Percentiles rank a stretch among this genome's conserved stretches.
Conservation (phyloP, 306 rosid species). For the Acacia crassicarpa region DNA sequence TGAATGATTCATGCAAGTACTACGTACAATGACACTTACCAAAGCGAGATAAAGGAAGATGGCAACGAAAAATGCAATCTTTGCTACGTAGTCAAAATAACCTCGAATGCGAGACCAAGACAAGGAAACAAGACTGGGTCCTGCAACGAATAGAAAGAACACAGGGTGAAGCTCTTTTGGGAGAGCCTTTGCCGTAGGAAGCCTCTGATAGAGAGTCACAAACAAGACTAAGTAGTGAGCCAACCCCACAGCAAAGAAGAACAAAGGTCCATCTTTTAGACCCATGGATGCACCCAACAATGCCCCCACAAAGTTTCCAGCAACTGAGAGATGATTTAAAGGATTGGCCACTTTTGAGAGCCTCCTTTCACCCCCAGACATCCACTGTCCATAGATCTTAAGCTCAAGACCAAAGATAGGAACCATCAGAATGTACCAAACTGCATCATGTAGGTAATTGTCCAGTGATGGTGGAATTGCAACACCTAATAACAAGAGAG, state of each 20-base stretch:
- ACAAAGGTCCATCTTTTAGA: slow-evolving; percentile 72
- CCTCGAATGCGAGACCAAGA: slow-evolving; percentile 77
- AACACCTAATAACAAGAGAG: slow-evolving; percentile 66
- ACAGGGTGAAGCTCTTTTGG: slow-evolving; percentile 87
- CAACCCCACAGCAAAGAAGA: slow-evolving; percentile 81
- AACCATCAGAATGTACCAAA: slow-evolving; percentile 77
- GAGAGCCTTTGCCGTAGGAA: slow-evolving; percentile 66
- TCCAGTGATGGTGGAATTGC: slow-evolving; percentile 66
- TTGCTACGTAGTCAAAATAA: slow-evolving; percentile 58
- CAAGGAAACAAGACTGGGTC: slow-evolving; percentile 77
- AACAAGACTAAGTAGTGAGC: slow-evolving; percentile 70
- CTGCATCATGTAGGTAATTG: slow-evolving; percentile 41
- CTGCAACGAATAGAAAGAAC: slow-evolving; percentile 78
- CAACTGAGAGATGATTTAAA: slow-evolving; percentile 63
- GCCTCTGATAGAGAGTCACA: slow-evolving; percentile 82
- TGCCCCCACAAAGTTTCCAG: slow-evolving; percentile 84
- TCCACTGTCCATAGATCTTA: slow-evolving; percentile 91
- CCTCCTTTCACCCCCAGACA: slow-evolving; percentile 74
- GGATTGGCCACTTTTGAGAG: slow-evolving; percentile 87
- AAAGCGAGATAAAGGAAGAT: slow-evolving; percentile 78
- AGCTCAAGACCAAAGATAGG: slow-evolving; percentile 73
- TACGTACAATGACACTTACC: slow-evolving; percentile 37
- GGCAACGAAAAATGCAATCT: slow-evolving; percentile 65
- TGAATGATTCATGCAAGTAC: not conserved
- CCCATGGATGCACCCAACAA: slow-evolving; percentile 79